Conservation (phyloP, 2,329 filamentous ascomycete genomes). For the Fusarium sororula region DNA sequence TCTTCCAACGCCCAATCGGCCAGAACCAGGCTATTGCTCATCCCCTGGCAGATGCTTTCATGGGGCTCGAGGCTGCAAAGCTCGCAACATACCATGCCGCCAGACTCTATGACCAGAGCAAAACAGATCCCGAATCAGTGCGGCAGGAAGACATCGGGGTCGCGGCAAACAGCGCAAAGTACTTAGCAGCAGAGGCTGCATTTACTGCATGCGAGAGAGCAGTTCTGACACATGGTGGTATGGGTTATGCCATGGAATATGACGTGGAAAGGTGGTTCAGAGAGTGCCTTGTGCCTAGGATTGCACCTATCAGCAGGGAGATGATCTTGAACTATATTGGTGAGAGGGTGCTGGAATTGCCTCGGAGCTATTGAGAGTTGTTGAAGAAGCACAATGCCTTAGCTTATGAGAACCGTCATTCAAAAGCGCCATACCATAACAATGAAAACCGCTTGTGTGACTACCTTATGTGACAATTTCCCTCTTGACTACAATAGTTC, state of each 20-base stretch:
- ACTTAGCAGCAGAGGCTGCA: slow-evolving; percentile 71
- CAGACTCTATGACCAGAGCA: slow-evolving; percentile 66
- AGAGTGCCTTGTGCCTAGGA: slow-evolving; percentile 70
- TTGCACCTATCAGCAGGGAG: slow-evolving; percentile 72
- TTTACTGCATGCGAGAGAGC: slow-evolving; percentile 70
- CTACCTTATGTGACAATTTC: too few relatives aligned
- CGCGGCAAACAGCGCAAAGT: slow-evolving; percentile 76
- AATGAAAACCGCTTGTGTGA: too few relatives aligned
- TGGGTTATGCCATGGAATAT: slow-evolving; percentile 73
- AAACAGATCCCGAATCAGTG: slow-evolving; percentile 47
- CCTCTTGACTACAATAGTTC: too few relatives aligned
- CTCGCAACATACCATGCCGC: slow-evolving; percentile 73
- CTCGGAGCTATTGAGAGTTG: slow-evolving; percentile 61
- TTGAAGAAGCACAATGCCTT: too few relatives aligned
- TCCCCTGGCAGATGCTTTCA: slow-evolving; percentile 71
- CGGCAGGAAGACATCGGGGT: slow-evolving; percentile 67
- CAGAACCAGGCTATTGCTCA: slow-evolving; percentile 73
- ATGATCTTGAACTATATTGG: slow-evolving; percentile 82
- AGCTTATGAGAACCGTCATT: too few relatives aligned
- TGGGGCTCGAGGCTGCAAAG: slow-evolving; percentile 72
- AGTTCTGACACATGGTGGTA: slow-evolving; percentile 67
- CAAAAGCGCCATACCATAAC: too few relatives aligned
- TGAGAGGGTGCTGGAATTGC: slow-evolving; percentile 72
- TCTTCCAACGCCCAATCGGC: slow-evolving; percentile 72
- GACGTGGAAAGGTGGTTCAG: slow-evolving; percentile 72